These are phyloP conservation scores for Leccinum ponderosum DNA, from an alignment of 1,284 basidiomycete species.

Conservation along the genomic window DNA sequence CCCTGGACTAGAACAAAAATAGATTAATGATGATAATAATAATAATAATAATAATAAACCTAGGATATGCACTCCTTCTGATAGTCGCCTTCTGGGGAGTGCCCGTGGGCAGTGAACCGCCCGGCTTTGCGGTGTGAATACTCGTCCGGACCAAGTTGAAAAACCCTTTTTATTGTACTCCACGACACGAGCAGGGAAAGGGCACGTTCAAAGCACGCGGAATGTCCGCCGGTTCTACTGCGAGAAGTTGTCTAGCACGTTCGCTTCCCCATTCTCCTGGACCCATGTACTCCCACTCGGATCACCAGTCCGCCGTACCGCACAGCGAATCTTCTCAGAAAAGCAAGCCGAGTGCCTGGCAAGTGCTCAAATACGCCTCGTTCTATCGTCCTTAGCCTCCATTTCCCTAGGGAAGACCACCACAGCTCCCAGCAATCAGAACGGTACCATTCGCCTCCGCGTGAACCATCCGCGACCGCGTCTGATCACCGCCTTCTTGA, in stretches of 20 bases:
- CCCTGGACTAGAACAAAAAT: slow-evolving; percentile 20
- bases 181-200: slow-evolving; percentile 2
- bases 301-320: slow-evolving; percentile 30
- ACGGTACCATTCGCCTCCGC: slow-evolving; percentile 20
- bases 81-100: slow-evolving; percentile 8
- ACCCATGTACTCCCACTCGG: slow-evolving; percentile 34
- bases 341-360: slow-evolving; percentile 27
- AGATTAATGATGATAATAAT: neutral
- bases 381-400: slow-evolving; percentile 17
- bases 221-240: slow-evolving; percentile 11
- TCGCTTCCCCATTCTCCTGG: slow-evolving; percentile 20
- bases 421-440: slow-evolving; percentile 28
- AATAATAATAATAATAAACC: slow-evolving; percentile 21
- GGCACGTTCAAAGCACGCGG: slow-evolving; percentile 19
- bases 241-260: slow-evolving; percentile 13
- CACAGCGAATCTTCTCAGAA: slow-evolving; percentile 28
- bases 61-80: slow-evolving; percentile 5
- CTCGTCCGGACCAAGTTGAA: slow-evolving; percentile 3
- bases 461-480: slow-evolving; percentile 23
- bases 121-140: slow-evolving; percentile 21
- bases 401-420: slow-evolving; percentile 30
- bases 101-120: slow-evolving; percentile 4
- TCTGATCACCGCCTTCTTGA: slow-evolving; percentile 36
- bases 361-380: slow-evolving; percentile 28
- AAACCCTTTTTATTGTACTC: slow-evolving; percentile 4